phyloP scores from a whole-genome alignment of 116 monocot genomes.

The Zostera marina region DNA sequence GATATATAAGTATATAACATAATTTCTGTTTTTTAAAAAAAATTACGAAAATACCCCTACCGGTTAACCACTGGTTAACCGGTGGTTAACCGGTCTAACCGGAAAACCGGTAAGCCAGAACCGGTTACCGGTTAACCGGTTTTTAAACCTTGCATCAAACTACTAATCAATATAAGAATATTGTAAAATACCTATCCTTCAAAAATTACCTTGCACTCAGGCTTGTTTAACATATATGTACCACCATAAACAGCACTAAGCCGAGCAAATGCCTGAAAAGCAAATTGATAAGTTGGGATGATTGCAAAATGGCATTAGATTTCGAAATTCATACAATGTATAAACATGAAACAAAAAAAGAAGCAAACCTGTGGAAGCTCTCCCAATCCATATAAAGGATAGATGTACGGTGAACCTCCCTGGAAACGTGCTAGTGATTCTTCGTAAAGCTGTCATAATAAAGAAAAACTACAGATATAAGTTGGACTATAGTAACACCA shows the following conservation, averaged over 20 bases:
- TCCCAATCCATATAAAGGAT: slow-evolving; percentile 84
- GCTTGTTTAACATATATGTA: slow-evolving; percentile 94
- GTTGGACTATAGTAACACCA: neutral
- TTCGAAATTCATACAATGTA: neutral
- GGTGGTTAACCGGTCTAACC: no score
- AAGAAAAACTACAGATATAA: neutral
- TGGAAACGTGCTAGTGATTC: slow-evolving; percentile 82
- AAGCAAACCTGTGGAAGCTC: slow-evolving; percentile 77
- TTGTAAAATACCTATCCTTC: neutral
- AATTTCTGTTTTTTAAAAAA: no score
- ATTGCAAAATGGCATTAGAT: neutral
- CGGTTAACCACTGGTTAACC: no score
- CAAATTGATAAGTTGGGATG: neutral
- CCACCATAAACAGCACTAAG: slow-evolving; percentile 99
- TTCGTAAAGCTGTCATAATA: slow-evolving; percentile 47
- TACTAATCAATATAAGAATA: neutral
- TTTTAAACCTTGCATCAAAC: no score
- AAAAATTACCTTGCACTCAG: slow-evolving; percentile 70
- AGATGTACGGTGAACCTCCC: slow-evolving; percentile 58
- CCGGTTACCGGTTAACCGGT: no score
- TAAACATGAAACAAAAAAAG: neutral
- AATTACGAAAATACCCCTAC: no score
- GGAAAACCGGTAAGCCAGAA: no score
- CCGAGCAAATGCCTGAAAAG: slow-evolving; percentile 78
- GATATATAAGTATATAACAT: no score